These are phyloP conservation scores for Tetradesmus obliquus DNA, from an alignment of 139 green algal genomes.

Conservation along the genomic window DNA sequence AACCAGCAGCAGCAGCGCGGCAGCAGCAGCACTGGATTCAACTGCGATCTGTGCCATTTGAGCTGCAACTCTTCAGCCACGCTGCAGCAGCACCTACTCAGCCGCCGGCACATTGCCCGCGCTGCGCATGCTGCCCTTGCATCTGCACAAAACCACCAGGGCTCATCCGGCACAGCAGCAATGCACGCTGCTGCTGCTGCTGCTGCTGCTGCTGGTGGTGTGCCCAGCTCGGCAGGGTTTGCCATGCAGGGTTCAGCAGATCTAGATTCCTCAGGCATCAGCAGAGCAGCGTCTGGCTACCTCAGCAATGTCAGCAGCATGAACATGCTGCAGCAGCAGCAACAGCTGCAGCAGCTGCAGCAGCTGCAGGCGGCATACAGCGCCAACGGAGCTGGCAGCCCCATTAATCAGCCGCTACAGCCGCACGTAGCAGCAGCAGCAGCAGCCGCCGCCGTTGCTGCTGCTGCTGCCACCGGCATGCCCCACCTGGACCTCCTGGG, in stretches of 20 bases:
- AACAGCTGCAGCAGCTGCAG: background rate
- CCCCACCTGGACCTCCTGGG: background rate
- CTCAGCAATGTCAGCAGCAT: background rate
- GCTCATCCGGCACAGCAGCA: background rate
- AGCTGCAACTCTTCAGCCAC: conserved; percentile 60
- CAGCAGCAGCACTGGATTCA: conserved; percentile 38
- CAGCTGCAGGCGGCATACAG: conserved; percentile 8
- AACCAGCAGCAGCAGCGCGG: conserved; percentile 38
- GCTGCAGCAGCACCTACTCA: conserved; percentile 65
- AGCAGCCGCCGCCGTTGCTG: conserved; percentile 6
- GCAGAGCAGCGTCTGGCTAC: background rate
- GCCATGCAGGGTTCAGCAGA: background rate
- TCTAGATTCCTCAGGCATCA: background rate
- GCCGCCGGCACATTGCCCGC: conserved; percentile 56
- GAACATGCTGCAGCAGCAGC: background rate
- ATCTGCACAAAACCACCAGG: background rate
- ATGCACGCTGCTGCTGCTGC: background rate
- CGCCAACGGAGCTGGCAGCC: conserved; percentile 27
- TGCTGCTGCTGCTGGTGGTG: background rate
- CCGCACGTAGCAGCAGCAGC: conserved; percentile 52
- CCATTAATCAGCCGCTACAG: background rate
- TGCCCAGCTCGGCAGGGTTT: background rate
- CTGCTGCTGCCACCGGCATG: background rate
- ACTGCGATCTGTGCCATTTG: conserved; percentile 58
- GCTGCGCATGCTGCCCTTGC: conserved; percentile 41